These are phyloP conservation scores for Tribonema minus DNA, from an alignment of 108 stramenopile species.

Conservation along the genomic window DNA sequence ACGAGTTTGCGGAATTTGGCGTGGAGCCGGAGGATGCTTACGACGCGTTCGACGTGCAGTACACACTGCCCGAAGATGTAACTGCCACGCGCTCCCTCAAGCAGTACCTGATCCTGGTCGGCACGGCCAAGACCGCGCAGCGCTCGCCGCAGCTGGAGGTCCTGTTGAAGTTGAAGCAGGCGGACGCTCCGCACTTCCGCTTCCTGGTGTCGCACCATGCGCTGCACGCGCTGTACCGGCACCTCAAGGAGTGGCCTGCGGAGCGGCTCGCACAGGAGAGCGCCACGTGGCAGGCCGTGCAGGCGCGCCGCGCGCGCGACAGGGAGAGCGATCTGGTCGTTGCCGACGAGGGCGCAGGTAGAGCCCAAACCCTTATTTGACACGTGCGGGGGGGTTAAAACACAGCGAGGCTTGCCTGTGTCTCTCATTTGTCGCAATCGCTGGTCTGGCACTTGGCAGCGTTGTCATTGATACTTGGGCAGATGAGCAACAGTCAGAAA, in stretches of 20 bases:
- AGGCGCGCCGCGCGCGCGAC: background rate
- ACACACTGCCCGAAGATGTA: background rate
- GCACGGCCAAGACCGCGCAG: slow-evolving; percentile 23
- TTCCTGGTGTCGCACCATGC: slow-evolving; percentile 3
- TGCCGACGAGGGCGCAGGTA: background rate
- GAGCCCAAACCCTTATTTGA: background rate
- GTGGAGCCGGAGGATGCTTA: background rate
- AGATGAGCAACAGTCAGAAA: too few species aligned
- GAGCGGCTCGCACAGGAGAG: background rate
- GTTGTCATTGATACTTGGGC: background rate
- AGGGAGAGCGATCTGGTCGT: background rate
- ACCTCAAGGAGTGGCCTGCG: background rate
- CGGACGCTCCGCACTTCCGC: background rate
- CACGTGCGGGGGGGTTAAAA: too few species aligned
- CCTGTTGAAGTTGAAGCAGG: slow-evolving; percentile 25
- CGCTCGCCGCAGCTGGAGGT: slow-evolving; percentile 44
- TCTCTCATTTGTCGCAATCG: background rate
- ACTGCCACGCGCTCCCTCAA: background rate
- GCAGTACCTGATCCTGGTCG: slow-evolving; percentile 40
- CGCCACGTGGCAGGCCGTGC: background rate
- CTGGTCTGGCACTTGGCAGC: background rate
- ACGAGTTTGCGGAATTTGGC: background rate
- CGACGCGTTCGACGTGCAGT: background rate
- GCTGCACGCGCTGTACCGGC: background rate
- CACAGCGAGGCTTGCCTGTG: background rate